Evolutionary conservation across 208 protist genomes (phyloP).

Genomic region (Wallacemonas rigidus): DNA sequence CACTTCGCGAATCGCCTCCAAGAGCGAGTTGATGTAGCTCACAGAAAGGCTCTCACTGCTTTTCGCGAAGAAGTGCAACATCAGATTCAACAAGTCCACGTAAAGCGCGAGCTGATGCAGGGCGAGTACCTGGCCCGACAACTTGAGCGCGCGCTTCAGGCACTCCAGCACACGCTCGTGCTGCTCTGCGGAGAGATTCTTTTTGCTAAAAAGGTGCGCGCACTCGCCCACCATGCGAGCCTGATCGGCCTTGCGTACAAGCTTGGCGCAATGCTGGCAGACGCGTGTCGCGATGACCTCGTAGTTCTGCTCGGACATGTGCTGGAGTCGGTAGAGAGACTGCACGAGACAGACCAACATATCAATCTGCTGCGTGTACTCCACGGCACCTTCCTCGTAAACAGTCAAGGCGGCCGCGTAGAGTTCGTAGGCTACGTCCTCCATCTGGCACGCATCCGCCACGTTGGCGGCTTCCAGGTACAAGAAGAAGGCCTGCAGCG

Average conservation of each 20-base stretch:
- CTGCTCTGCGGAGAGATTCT: slow-evolving; percentile 52
- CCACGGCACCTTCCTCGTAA: slow-evolving; percentile 94
- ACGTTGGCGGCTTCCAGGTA: slow-evolving; percentile 84
- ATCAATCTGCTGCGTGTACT: slow-evolving; percentile 81
- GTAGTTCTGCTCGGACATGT: slow-evolving; percentile 90
- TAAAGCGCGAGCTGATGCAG: slow-evolving; percentile 88
- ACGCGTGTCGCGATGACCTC: slow-evolving; percentile 90
- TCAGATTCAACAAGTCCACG: slow-evolving; percentile 95
- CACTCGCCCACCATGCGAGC: slow-evolving; percentile 77
- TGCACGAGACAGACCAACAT: slow-evolving; percentile 83
- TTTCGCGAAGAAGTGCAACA: slow-evolving; percentile 93
- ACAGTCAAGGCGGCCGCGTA: slow-evolving; percentile 89
- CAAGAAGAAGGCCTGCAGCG: slow-evolving; percentile 72
- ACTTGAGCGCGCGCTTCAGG: slow-evolving; percentile 92
- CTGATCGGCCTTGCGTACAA: slow-evolving; percentile 94
- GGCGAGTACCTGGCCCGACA: slow-evolving; percentile 83
- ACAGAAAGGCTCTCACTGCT: slow-evolving; percentile 47
- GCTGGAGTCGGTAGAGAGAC: slow-evolving; percentile 40
- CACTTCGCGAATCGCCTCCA: slow-evolving; percentile 61
- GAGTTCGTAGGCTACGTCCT: slow-evolving; percentile 89
- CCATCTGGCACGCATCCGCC: slow-evolving; percentile 78
- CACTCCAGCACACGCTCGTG: slow-evolving; percentile 90
- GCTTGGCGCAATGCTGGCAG: slow-evolving; percentile 87
- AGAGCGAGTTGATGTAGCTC: slow-evolving; percentile 49
- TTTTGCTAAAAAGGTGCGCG: slow-evolving; percentile 91